phyloP scores from a whole-genome alignment of 371 early-diverging fungal species.

The Mucor sp. region DNA sequence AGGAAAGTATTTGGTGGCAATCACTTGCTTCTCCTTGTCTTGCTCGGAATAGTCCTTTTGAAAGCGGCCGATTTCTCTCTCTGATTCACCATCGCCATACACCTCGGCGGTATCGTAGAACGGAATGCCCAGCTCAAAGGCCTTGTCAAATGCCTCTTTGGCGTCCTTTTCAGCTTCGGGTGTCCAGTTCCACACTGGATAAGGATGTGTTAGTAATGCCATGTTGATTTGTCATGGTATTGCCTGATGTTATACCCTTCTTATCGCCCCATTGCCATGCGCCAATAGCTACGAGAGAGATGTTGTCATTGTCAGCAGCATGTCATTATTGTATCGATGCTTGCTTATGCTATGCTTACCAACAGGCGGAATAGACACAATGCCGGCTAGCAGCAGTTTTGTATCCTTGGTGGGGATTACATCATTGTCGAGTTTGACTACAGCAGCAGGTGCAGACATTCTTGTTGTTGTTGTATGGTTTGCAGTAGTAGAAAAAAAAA shows the following conservation, averaged over 20 bases:
- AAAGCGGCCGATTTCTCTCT: slow-evolving; percentile 46
- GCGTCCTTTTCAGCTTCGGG: slow-evolving; percentile 41
- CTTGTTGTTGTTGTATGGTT: neutral
- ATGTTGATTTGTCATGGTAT: neutral
- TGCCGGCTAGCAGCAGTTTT: slow-evolving; percentile 40
- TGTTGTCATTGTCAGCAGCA: neutral
- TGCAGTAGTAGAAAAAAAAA: neutral
- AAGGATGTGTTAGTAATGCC: neutral
- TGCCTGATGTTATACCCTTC: slow-evolving; percentile 19
- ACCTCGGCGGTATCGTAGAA: slow-evolving; percentile 57
- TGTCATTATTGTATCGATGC: neutral
- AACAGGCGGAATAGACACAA: slow-evolving; percentile 51
- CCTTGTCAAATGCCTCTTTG: slow-evolving; percentile 41
- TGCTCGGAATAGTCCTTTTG: slow-evolving; percentile 26
- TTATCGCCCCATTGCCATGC: slow-evolving; percentile 62
- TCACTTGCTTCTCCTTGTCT: slow-evolving; percentile 27
- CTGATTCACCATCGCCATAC: slow-evolving; percentile 61
- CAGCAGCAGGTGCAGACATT: slow-evolving; percentile 13
- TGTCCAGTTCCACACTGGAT: slow-evolving; percentile 41
- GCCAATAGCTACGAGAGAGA: slow-evolving; percentile 40
- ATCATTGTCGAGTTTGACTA: slow-evolving; percentile 19
- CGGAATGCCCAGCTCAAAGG: slow-evolving; percentile 31
- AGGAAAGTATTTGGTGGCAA: slow-evolving; percentile 61
- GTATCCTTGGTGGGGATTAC: slow-evolving; percentile 52
- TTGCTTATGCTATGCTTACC: slow-evolving; percentile 22